Evolutionary conservation across 306 rosid genomes (phyloP), one percentile per base, ranked within the genome.

Genomic region (Vigna radiata): DNA sequence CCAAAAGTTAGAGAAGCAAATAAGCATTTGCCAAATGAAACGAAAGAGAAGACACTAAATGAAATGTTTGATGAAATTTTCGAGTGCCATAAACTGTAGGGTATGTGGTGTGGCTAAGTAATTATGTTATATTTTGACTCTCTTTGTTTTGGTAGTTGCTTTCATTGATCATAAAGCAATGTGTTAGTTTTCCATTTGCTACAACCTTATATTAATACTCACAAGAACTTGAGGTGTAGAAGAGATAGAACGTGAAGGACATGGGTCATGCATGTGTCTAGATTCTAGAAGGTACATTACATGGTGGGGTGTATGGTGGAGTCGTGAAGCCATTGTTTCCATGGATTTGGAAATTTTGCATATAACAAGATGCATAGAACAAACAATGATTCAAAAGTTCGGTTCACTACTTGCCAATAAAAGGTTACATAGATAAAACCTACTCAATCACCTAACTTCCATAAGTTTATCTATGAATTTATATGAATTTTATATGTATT

Each of bases 1-100:
- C 15, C 6, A 18, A 54, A 54, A 54, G 29, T 54, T 54, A 19
- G 60, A 54, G 60, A 54, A 54, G 9, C 60, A 54, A 54, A 54
- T 54, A 54, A 23, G 29, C 14, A 54, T 54, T 54, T 19, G 14
- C 60, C 60, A 54, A 54, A 54, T 53, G 3, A 53, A 17, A 13
- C 4, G 3, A 43, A 10, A 43, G 13, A 43, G 59, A 19, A 54
- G 27, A 6, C 25, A 19, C 13, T 7, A 0, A 16, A 60, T 60
- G 3, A 60, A 44, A 19, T 68, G 70, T 14, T 56, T 65, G 33
- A 71, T 63, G 2, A 9, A 29, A 58, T 0, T 1, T 2, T 13
- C 54, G 61, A 77, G 76, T 72, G 82, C 60, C 54, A 15, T 64
- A 29, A 67, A 77, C 71, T 64, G 43, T 70, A 25, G 75, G n/a